Conservation (phyloP, 1,284 basidiomycete genomes). For the Leccinum variabile region DNA sequence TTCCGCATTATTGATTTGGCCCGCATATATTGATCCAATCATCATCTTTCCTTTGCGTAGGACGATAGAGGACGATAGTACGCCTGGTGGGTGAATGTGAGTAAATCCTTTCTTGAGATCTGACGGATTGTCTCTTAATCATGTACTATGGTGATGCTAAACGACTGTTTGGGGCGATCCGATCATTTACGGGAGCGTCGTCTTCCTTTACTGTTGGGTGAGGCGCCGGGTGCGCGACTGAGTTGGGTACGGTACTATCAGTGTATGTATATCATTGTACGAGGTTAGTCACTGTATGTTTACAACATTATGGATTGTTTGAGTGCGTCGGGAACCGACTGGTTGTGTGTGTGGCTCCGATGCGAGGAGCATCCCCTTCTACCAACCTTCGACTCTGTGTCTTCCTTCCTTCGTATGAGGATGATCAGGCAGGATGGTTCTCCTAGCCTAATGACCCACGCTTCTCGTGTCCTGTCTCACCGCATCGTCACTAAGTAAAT, state of each 20-base stretch:
- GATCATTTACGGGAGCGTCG: conserved; percentile 61
- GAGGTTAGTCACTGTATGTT: neutral
- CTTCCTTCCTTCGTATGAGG: too few species aligned
- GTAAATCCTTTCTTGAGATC: neutral
- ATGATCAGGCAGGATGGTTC: too few species aligned
- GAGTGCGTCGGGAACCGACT: neutral
- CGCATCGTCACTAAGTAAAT: too few species aligned
- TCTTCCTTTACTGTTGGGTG: conserved; percentile 54
- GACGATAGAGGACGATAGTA: conserved; percentile 60
- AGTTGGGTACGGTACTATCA: neutral
- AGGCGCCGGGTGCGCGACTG: neutral
- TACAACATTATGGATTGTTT: neutral
- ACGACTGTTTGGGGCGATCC: conserved; percentile 58
- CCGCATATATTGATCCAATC: neutral
- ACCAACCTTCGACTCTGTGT: too few species aligned
- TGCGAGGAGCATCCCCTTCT: neutral
- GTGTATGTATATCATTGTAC: neutral
- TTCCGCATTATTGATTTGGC: neutral
- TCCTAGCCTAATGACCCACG: too few species aligned
- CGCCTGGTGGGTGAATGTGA: conserved; percentile 32
- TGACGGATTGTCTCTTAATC: conserved; percentile 31
- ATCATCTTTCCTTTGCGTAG: conserved; percentile 33
- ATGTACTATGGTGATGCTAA: conserved; percentile 77
- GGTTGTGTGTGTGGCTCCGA: neutral
- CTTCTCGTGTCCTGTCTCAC: too few species aligned